These are phyloP conservation scores for Sclerotinia trifoliorum DNA, from an alignment of 2,329 filamentous ascomycete genomes.

Conservation along the genomic window DNA sequence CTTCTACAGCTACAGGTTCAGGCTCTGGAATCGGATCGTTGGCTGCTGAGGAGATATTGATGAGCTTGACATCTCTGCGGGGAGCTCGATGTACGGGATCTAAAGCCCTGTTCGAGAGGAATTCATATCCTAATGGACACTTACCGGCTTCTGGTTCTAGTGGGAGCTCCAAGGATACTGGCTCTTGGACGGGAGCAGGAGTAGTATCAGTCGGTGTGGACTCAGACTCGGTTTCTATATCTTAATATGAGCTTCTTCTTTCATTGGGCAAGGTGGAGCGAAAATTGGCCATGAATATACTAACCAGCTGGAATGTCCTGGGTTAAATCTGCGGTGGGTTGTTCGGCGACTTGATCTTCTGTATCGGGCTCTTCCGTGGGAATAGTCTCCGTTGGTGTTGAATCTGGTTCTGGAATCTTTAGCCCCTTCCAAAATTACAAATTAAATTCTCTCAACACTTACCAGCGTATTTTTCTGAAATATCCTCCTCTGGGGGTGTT, in stretches of 20 bases:
- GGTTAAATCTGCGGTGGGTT: not conserved
- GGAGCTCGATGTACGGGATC: not conserved
- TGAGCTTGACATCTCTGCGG: not conserved
- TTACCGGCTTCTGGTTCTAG: constrained; percentile 5
- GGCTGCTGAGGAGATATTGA: not conserved
- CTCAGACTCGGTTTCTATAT: not conserved
- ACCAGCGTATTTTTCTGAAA: not conserved
- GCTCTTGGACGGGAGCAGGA: not conserved
- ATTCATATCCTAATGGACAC: constrained; percentile 7
- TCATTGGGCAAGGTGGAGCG: too few relatives aligned
- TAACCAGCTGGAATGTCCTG: not conserved
- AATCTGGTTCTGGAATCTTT: not conserved
- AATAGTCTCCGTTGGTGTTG: not conserved
- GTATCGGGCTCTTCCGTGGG: not conserved
- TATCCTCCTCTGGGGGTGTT: not conserved
- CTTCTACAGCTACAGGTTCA: not conserved
- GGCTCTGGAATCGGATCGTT: not conserved
- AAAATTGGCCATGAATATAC: not conserved
- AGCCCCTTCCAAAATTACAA: not conserved
- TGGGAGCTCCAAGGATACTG: not conserved
- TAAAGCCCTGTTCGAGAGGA: not conserved
- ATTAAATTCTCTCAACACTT: not conserved
- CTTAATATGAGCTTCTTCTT: not conserved
- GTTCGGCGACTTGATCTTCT: not conserved
- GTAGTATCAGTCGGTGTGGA: not conserved